Evolutionary conservation across 2,329 filamentous ascomycete species (phyloP).

Genomic region (Chrysosporium keratinophilum): DNA sequence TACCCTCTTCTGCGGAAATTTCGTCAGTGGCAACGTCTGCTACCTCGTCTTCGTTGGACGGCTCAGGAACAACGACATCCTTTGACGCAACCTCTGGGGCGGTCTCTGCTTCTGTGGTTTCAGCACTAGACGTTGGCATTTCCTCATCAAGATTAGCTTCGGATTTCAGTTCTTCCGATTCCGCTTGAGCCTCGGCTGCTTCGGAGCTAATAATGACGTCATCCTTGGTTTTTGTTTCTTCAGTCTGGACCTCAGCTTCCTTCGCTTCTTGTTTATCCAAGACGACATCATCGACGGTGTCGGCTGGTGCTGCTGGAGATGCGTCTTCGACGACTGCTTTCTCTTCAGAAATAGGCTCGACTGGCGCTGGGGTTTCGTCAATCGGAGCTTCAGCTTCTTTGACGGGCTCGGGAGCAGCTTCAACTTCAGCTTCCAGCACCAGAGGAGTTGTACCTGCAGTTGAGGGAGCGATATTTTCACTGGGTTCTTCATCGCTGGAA

Average conservation of each 20-base stretch:
- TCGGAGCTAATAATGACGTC: background rate
- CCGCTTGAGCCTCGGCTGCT: background rate
- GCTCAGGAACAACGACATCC: background rate
- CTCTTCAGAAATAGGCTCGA: background rate
- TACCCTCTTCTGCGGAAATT: background rate
- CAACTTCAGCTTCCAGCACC: background rate
- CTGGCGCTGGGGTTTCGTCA: background rate
- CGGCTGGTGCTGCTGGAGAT: background rate
- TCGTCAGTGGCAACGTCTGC: background rate
- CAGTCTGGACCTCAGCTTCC: background rate
- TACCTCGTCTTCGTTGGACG: background rate
- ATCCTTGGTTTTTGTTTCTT: background rate
- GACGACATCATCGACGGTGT: background rate
- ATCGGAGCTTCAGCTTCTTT: background rate
- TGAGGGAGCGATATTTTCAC: background rate
- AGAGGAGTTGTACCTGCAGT: background rate
- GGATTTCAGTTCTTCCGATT: conserved; percentile 2
- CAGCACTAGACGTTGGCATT: background rate
- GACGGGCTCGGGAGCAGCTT: background rate
- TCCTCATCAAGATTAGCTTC: conserved; percentile 7
- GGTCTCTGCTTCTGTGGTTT: background rate
- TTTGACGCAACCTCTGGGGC: background rate
- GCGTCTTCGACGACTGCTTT: background rate
- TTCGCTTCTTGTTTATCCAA: background rate
- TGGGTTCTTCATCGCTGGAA: background rate